These are phyloP conservation scores for baker's yeast (Saccharomyces cerevisiae) DNA, from an alignment of 805 yeast species.

Conservation along the genomic window DNA sequence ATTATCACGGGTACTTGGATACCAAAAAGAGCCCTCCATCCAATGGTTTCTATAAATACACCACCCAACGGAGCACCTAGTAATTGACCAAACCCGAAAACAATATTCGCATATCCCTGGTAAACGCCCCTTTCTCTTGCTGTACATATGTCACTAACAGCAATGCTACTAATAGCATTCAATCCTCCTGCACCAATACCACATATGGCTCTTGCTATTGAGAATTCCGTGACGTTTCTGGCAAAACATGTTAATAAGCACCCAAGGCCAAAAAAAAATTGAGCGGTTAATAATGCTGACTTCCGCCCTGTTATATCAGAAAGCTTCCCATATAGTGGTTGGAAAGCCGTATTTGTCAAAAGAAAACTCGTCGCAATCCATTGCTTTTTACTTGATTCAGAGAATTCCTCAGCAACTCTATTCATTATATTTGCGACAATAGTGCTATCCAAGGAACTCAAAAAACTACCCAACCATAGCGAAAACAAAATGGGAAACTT, in stretches of 20 bases:
- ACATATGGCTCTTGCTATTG: constrained; percentile 58
- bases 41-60: constrained; percentile 43
- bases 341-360: constrained; percentile 58
- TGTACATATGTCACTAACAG: constrained; percentile 69
- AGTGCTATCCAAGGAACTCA: constrained; percentile 40
- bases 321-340: constrained; percentile 55
- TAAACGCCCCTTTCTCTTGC: constrained; percentile 68
- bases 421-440: constrained; percentile 44
- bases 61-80: constrained; percentile 65
- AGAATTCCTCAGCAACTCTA: constrained; percentile 40
- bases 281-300: constrained; percentile 35
- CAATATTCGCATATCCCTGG: constrained; percentile 76
- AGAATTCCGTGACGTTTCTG: constrained; percentile 30
- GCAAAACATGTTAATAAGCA: constrained; percentile 37
- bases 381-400: constrained; percentile 40
- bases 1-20: constrained; percentile 41
- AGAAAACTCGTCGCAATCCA: constrained; percentile 64
- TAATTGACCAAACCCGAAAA: constrained; percentile 67
- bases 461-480: constrained; percentile 40
- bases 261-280: constrained; percentile 38
- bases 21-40: constrained; percentile 57
- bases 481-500: constrained; percentile 31
- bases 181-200: constrained; percentile 94
- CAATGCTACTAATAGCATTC: constrained; percentile 63
- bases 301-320: constrained; percentile 51